These are phyloP conservation scores for Aegilops longissima DNA, from an alignment of 176 grass and related monocot species.

Conservation along the genomic window DNA sequence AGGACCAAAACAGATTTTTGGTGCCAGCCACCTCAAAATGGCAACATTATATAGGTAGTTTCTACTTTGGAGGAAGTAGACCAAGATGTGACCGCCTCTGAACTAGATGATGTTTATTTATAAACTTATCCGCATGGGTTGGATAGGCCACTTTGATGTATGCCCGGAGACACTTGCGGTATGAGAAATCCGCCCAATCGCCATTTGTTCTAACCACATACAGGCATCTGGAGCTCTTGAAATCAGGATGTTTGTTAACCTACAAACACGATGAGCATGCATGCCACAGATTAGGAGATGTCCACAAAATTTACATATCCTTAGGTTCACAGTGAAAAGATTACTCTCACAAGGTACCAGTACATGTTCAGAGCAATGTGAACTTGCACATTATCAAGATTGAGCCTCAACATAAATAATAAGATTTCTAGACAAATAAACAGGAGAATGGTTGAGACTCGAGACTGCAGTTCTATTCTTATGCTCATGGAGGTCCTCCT, in stretches of 20 bases:
- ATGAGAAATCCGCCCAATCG: conserved; percentile 73
- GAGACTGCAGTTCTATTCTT: background rate
- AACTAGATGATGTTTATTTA: conserved; percentile 43
- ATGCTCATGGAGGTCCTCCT: background rate
- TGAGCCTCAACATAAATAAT: background rate
- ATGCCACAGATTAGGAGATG: conserved; percentile 7
- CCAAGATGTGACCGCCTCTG: background rate
- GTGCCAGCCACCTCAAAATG: background rate
- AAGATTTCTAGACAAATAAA: background rate
- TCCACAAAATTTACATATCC: background rate
- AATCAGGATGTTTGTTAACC: conserved; percentile 63
- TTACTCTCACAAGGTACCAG: background rate
- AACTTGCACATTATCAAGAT: conserved; percentile 1
- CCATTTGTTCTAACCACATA: conserved; percentile 74
- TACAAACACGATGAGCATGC: conserved; percentile 30
- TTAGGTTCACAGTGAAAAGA: background rate
- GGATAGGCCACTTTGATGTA: conserved; percentile 71
- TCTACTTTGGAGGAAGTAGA: background rate
- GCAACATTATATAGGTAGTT: background rate
- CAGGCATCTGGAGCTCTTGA: conserved; percentile 62
- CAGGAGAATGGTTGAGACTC: background rate
- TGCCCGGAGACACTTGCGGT: conserved; percentile 67
- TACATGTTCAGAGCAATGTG: background rate
- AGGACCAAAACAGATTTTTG: background rate
- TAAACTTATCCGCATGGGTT: conserved; percentile 52